Conservation (phyloP, 306 rosid genomes). For the Cercis canadensis region DNA sequence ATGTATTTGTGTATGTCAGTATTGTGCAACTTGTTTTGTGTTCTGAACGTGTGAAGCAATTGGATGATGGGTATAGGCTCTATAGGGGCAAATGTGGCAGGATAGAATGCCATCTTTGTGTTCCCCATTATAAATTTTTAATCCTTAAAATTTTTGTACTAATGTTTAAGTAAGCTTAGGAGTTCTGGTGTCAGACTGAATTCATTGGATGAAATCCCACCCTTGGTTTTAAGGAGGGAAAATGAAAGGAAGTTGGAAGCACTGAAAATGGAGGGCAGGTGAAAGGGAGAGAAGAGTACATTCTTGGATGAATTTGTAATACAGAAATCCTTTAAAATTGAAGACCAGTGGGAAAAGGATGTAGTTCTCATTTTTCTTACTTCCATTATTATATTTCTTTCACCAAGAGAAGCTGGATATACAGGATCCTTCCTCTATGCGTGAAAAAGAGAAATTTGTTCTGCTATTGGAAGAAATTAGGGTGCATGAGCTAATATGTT, state of each 20-base stretch:
- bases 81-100: neutral
- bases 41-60: slow-evolving; percentile 14
- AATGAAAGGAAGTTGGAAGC: slow-evolving; percentile 11
- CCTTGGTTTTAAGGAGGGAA: neutral
- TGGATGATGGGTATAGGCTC: slow-evolving; percentile 20
- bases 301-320: too few species aligned
- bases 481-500: neutral
- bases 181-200: neutral
- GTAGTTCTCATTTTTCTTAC: too few species aligned
- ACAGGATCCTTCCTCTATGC: too few species aligned
- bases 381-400: too few species aligned
- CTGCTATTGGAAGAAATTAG: too few species aligned
- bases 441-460: too few species aligned
- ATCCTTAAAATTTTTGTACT: slow-evolving; percentile 5
- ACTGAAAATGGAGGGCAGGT: slow-evolving; percentile 6
- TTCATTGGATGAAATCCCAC: neutral
- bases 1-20: neutral
- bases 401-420: too few species aligned
- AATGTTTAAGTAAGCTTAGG: neutral
- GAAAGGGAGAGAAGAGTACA: slow-evolving; percentile 12
- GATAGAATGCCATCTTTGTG: neutral
- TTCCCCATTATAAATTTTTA: neutral
- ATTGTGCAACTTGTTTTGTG: neutral
- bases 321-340: too few species aligned
- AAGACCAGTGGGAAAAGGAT: too few species aligned